A percentile compares a stretch with the other conserved stretches of the same genome.
Conservation (phyloP, 169 alveolate genomes). For the Plasmodium berghei region DNA sequence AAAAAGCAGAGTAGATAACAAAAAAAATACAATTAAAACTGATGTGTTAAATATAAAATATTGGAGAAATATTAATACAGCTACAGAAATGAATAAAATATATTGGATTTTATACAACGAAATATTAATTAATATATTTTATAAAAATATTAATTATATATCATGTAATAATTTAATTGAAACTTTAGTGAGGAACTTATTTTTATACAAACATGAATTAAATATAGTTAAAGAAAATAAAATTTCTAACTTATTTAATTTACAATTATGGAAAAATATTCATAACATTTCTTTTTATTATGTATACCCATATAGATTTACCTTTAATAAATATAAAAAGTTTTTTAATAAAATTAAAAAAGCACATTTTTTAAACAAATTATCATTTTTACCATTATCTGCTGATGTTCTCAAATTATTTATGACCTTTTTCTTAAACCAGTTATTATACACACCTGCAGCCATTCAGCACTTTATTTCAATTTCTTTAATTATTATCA, state of each 20-base stretch:
- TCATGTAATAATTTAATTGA: constrained; percentile 61
- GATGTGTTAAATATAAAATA: constrained; percentile 53
- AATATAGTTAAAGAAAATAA: constrained; percentile 37
- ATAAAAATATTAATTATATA: constrained; percentile 51
- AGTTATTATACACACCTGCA: constrained; percentile 28
- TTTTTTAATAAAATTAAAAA: constrained; percentile 54
- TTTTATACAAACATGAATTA: constrained; percentile 34
- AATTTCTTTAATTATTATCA: constrained; percentile 38
- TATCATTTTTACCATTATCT: constrained; percentile 44
- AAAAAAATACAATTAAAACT: constrained; percentile 16
- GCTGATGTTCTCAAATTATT: constrained; percentile 40
- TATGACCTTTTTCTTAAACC: constrained; percentile 56
- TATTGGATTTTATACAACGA: constrained; percentile 67
- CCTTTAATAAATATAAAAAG: constrained; percentile 28
- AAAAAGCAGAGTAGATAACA: not conserved
- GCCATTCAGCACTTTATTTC: constrained; percentile 52
- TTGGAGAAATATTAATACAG: constrained; percentile 70
- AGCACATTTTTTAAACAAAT: constrained; percentile 40
- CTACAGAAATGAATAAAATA: constrained; percentile 41
- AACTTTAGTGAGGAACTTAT: constrained; percentile 37
- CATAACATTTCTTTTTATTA: constrained; percentile 37
- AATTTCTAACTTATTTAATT: constrained; percentile 31
- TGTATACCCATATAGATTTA: constrained; percentile 69
- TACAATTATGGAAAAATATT: constrained; percentile 62
- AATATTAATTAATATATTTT: constrained; percentile 40